phyloP scores from a whole-genome alignment of 331 rosid genomes.

The Malus hybrid region DNA sequence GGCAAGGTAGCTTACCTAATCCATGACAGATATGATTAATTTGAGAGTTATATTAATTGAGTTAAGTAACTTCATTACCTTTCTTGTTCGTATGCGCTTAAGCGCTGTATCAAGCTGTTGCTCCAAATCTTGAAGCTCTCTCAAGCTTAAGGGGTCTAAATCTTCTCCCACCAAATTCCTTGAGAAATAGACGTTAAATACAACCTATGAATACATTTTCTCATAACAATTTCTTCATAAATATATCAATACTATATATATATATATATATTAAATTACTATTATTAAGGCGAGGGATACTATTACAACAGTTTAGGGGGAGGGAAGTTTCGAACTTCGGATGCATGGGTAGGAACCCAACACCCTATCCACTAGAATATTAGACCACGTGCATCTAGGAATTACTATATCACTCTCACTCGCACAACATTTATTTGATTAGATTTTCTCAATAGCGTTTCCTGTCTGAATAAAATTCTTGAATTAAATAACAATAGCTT shows the following conservation, averaged over 20 bases:
- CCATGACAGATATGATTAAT: not conserved
- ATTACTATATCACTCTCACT: no score
- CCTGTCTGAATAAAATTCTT: no score
- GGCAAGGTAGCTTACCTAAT: not conserved
- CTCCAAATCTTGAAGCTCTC: slow-evolving; percentile 75
- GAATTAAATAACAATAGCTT: not conserved
- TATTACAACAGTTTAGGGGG: no score
- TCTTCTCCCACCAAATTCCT: slow-evolving; percentile 62
- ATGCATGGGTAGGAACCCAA: no score
- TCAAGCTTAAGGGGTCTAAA: slow-evolving; percentile 47
- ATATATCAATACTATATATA: not conserved
- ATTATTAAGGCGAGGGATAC: no score
- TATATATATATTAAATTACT: no score
- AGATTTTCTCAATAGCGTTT: no score
- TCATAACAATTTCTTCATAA: not conserved
- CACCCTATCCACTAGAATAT: no score
- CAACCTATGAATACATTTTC: not conserved
- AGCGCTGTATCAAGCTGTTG: slow-evolving; percentile 65
- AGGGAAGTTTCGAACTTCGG: no score
- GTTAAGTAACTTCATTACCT: slow-evolving; percentile 30
- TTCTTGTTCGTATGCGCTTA: slow-evolving; percentile 63
- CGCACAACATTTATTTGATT: no score
- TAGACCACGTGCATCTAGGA: no score
- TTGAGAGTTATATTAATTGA: not conserved
- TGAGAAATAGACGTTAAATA: not conserved